A percentile compares a stretch with the other conserved stretches of the same genome.
phyloP scores from a whole-genome alignment of 2,329 filamentous ascomycete species.

The Cladosporium sphaerospermum region DNA sequence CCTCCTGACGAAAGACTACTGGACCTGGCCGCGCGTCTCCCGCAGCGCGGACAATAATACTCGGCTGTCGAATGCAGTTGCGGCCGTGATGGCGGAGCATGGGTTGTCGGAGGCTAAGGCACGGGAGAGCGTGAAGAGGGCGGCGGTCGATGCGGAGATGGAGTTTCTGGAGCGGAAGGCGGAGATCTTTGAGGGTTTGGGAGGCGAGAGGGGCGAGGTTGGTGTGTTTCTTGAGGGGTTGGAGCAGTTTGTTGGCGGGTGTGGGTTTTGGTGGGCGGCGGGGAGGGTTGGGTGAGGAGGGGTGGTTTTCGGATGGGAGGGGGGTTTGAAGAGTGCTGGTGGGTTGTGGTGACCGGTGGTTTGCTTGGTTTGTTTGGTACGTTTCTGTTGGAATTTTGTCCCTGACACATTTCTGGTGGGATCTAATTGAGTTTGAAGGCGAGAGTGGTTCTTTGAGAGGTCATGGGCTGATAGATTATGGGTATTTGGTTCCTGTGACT shows the following conservation, averaged over 20 bases:
- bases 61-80: background rate
- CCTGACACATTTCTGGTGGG: too few species aligned
- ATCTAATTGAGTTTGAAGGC: too few species aligned
- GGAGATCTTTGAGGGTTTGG: background rate
- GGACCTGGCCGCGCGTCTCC: background rate
- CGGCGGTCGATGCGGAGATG: background rate
- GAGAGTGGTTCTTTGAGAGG: too few species aligned
- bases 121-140: background rate
- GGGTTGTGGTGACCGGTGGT: too few species aligned
- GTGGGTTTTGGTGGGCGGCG: background rate
- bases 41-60: background rate
- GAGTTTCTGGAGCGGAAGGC: background rate
- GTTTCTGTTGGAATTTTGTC: too few species aligned
- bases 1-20: slow-evolving; percentile 1
- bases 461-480: too few species aligned
- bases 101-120: background rate
- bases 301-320: too few species aligned
- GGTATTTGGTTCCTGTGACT: too few species aligned
- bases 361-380: too few species aligned
- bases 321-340: too few species aligned
- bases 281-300: too few species aligned
- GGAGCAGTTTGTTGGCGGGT: slow-evolving; percentile 3
- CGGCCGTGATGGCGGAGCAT: background rate
- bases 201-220: background rate
- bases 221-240: slow-evolving; percentile 1